phyloP scores from a whole-genome alignment of 192 early-diverging fungal genomes.

The Chytriomyces confervae region DNA sequence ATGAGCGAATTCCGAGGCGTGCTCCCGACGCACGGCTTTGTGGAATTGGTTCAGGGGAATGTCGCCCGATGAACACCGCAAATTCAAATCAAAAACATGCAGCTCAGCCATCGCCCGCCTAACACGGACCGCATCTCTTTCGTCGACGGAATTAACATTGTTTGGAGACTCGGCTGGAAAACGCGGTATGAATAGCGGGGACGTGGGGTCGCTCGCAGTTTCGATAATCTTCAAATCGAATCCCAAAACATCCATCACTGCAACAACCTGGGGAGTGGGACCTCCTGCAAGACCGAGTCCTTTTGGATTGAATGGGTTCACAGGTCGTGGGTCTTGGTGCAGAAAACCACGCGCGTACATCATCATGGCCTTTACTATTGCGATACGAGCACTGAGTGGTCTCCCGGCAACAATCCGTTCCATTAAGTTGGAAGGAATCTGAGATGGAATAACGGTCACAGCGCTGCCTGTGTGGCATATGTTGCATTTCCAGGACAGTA shows the following conservation, averaged over 20 bases:
- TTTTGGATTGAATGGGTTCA: constrained; percentile 23
- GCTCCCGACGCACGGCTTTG: neutral
- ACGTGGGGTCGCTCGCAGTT: too few relatives aligned
- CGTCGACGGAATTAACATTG: neutral
- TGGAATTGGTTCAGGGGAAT: too few relatives aligned
- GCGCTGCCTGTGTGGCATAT: neutral
- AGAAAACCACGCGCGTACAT: constrained; percentile 1
- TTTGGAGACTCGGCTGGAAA: too few relatives aligned
- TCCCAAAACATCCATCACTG: constrained; percentile 10
- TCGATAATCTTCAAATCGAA: constrained; percentile 5
- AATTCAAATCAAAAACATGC: neutral
- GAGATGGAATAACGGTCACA: neutral
- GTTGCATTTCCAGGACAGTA: neutral
- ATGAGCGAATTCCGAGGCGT: neutral
- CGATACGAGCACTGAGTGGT: neutral
- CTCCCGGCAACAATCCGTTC: neutral
- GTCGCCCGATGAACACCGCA: neutral
- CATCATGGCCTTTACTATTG: neutral
- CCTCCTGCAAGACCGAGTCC: neutral
- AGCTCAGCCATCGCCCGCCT: constrained; percentile 2
- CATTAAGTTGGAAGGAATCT: neutral
- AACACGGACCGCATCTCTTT: neutral
- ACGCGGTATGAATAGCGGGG: too few relatives aligned
- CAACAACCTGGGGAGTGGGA: neutral
- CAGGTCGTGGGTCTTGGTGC: neutral